These are phyloP conservation scores for Termitomyces sp. DNA, from an alignment of 768 basidiomycete genomes.

Conservation along the genomic window DNA sequence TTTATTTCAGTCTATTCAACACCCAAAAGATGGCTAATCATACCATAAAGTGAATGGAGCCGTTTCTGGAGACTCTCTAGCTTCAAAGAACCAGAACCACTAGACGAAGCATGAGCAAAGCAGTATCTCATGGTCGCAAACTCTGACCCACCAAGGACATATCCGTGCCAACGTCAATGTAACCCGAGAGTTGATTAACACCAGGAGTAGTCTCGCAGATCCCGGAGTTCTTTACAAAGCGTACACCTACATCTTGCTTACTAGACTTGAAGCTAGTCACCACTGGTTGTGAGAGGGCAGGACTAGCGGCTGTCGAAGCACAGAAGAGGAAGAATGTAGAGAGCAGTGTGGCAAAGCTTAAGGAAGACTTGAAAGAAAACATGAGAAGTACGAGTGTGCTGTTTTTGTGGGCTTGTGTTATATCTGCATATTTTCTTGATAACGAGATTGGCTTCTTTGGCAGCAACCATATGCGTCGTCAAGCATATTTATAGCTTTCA, in stretches of 20 bases:
- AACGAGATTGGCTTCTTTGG: neutral
- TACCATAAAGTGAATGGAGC: conserved; percentile 66
- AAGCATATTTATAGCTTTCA: neutral
- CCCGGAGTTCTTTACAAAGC: conserved; percentile 54
- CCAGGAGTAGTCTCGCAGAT: conserved; percentile 63
- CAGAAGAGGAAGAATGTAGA: neutral
- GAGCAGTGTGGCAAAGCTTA: neutral
- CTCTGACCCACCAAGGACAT: conserved; percentile 47
- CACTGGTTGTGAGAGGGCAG: conserved; percentile 30
- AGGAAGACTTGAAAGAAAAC: neutral
- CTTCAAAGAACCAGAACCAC: conserved; percentile 77
- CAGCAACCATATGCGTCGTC: neutral
- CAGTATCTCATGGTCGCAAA: neutral
- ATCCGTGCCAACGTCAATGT: conserved; percentile 49
- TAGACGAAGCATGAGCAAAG: conserved; percentile 11
- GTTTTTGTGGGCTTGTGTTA: neutral
- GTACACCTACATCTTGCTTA: conserved; percentile 25
- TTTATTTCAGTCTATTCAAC: neutral
- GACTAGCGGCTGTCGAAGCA: neutral
- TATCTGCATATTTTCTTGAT: neutral
- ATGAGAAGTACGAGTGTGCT: neutral
- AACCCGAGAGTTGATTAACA: conserved; percentile 57
- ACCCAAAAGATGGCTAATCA: neutral
- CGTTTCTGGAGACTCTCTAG: conserved; percentile 50
- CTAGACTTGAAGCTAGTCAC: conserved; percentile 16